Conservation (phyloP, 2,329 filamentous ascomycete species). For the Colletotrichum sansevieriae region DNA sequence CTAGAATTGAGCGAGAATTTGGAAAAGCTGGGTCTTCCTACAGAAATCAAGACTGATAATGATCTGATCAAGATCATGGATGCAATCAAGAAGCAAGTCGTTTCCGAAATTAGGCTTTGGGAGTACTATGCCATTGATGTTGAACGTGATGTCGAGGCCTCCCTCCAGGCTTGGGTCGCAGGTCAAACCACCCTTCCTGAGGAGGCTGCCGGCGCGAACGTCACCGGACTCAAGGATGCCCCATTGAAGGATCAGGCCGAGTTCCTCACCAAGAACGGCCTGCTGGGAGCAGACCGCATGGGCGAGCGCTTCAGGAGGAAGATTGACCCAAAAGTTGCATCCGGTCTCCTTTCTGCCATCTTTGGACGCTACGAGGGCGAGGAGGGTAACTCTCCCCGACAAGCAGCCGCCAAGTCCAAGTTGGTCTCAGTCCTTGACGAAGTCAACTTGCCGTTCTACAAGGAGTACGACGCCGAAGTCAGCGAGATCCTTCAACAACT, state of each 20-base stretch:
- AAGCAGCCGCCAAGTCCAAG: constrained; percentile 66
- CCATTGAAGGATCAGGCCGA: constrained; percentile 65
- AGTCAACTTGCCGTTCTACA: constrained; percentile 88
- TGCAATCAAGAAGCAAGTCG: constrained; percentile 83
- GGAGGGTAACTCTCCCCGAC: constrained; percentile 59
- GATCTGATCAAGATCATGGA: constrained; percentile 88
- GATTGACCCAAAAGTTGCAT: constrained; percentile 77
- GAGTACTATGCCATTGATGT: constrained; percentile 92
- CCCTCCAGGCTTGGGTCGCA: constrained; percentile 78
- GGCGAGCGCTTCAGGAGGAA: constrained; percentile 83
- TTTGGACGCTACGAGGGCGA: constrained; percentile 76
- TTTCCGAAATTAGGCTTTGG: constrained; percentile 86
- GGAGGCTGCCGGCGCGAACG: constrained; percentile 53
- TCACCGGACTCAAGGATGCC: constrained; percentile 63
- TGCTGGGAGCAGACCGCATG: constrained; percentile 79
- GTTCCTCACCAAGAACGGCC: constrained; percentile 76
- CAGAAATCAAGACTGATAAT: constrained; percentile 75
- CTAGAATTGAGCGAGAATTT: constrained; percentile 84
- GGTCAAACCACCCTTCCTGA: constrained; percentile 69
- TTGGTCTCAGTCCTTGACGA: constrained; percentile 79
- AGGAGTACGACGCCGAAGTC: constrained; percentile 89
- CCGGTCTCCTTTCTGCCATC: constrained; percentile 75
- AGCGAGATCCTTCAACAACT: constrained; percentile 89
- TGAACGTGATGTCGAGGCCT: constrained; percentile 76
- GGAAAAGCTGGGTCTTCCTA: constrained; percentile 79